Percentiles rank a stretch among this genome's conserved stretches.
phyloP scores from a whole-genome alignment of 305 asterid genomes.

The Solanum hybrid region DNA sequence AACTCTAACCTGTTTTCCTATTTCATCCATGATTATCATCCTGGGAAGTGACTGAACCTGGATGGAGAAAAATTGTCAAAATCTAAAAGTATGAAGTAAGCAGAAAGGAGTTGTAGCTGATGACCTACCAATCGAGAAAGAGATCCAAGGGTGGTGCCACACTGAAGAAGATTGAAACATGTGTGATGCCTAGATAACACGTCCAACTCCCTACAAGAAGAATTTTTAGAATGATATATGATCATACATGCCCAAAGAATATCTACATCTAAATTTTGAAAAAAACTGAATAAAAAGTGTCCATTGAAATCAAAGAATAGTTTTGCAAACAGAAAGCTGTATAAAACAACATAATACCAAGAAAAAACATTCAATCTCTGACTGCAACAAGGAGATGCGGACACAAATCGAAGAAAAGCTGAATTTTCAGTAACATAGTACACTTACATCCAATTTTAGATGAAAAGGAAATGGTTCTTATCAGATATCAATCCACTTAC shows the following conservation, averaged over 20 bases:
- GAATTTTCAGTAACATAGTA: not conserved
- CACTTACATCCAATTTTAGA: not conserved
- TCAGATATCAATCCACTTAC: not conserved
- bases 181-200: slow-evolving; percentile 82
- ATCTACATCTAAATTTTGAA: not conserved
- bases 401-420: not conserved
- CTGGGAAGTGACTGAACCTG: slow-evolving; percentile 99
- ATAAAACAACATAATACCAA: not conserved
- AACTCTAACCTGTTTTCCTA: slow-evolving; percentile 73
- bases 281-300: not conserved
- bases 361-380: not conserved
- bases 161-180: slow-evolving; percentile 78
- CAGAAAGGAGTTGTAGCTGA: slow-evolving; percentile 3
- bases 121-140: slow-evolving; percentile 76
- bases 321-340: not conserved
- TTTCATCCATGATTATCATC: slow-evolving; percentile 88
- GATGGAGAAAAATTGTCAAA: slow-evolving; percentile 20
- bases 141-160: slow-evolving; percentile 92
- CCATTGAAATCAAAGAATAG: not conserved
- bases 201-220: slow-evolving; percentile 72
- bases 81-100: slow-evolving; percentile 4
- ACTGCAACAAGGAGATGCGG: not conserved
- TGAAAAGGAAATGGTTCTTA: not conserved
- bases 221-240: not conserved
- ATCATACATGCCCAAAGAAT: not conserved